Conservation (phyloP, 192 early-diverging fungal genomes). For the Podila clonocystis region DNA sequence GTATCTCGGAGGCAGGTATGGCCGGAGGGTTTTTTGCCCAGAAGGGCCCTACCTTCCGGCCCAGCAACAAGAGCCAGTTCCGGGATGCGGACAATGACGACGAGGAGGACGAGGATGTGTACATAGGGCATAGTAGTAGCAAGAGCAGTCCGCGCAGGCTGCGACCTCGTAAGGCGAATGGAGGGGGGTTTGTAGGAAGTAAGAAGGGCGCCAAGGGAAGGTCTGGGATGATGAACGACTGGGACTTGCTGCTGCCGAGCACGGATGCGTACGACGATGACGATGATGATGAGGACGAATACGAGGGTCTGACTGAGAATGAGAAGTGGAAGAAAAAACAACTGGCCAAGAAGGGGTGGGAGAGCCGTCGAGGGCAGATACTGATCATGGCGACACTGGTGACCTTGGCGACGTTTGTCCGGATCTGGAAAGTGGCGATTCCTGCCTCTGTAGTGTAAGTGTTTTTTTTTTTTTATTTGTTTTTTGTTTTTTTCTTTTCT, state of each 20-base stretch:
- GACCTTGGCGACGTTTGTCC: slow-evolving; percentile 30
- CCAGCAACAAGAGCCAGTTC: not conserved
- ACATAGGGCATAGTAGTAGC: slow-evolving; percentile 7
- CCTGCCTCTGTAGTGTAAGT: slow-evolving; percentile 56
- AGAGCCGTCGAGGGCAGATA: slow-evolving; percentile 1
- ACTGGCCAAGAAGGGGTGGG: slow-evolving; percentile 8
- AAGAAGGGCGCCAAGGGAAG: not conserved
- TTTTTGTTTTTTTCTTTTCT: not conserved
- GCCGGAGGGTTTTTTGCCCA: slow-evolving; percentile 10
- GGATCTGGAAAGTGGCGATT: slow-evolving; percentile 54
- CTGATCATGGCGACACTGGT: slow-evolving; percentile 1
- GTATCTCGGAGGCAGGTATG: slow-evolving; percentile 10
- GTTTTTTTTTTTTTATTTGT: not conserved
- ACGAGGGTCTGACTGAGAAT: slow-evolving; percentile 14
- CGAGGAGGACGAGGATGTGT: slow-evolving; percentile 7
- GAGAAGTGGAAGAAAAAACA: slow-evolving; percentile 19
- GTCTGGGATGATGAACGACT: slow-evolving; percentile 8
- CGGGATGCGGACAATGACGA: not conserved
- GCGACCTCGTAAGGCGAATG: not conserved
- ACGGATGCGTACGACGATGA: slow-evolving; percentile 15
- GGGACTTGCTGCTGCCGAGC: slow-evolving; percentile 19
- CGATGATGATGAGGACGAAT: slow-evolving; percentile 1
- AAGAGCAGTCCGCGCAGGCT: slow-evolving; percentile 12
- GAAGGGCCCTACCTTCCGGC: slow-evolving; percentile 6
- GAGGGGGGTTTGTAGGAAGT: not conserved